Conservation (phyloP, 2,329 filamentous ascomycete species). For the Fusarium musae region DNA sequence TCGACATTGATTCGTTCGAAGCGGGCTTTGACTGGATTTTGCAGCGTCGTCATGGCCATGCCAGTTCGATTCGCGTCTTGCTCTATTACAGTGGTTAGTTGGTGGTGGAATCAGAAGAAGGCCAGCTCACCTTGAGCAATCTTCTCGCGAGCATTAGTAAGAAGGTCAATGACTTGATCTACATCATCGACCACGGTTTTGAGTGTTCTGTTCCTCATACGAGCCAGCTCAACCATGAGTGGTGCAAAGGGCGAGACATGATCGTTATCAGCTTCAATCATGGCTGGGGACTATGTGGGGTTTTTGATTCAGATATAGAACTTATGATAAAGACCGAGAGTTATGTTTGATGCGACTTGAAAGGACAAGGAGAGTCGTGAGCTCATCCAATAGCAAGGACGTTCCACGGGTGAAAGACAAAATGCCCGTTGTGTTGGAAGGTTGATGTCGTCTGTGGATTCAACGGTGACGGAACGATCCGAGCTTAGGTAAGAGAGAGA, state of each 20-base stretch:
- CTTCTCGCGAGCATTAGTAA: slow-evolving; percentile 77
- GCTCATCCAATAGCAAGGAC: slow-evolving; percentile 6
- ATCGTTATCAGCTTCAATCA: slow-evolving; percentile 51
- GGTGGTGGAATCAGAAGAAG: background rate
- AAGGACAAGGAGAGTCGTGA: background rate
- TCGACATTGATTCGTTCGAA: slow-evolving; percentile 84
- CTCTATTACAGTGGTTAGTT: slow-evolving; percentile 42
- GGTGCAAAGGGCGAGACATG: slow-evolving; percentile 59
- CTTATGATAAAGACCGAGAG: background rate
- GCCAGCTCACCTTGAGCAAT: slow-evolving; percentile 71
- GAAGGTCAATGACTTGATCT: slow-evolving; percentile 82
- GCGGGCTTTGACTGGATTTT: slow-evolving; percentile 83
- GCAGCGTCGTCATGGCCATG: slow-evolving; percentile 82
- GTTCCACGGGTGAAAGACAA: slow-evolving; percentile 4
- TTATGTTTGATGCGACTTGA: background rate
- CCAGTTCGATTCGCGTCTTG: slow-evolving; percentile 68
- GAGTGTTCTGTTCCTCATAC: slow-evolving; percentile 75
- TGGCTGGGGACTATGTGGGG: slow-evolving; percentile 33
- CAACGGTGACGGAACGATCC: slow-evolving; percentile 20
- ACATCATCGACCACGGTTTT: slow-evolving; percentile 80
- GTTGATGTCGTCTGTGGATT: slow-evolving; percentile 37
- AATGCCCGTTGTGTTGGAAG: slow-evolving; percentile 18
- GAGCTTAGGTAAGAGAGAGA: slow-evolving; percentile 26
- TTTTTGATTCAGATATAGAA: background rate
- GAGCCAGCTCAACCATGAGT: slow-evolving; percentile 78